Percentiles rank a stretch among this genome's conserved stretches.
Evolutionary conservation across 2,329 filamentous ascomycete genomes (phyloP).

Genomic region (Epichloe aotearoae): DNA sequence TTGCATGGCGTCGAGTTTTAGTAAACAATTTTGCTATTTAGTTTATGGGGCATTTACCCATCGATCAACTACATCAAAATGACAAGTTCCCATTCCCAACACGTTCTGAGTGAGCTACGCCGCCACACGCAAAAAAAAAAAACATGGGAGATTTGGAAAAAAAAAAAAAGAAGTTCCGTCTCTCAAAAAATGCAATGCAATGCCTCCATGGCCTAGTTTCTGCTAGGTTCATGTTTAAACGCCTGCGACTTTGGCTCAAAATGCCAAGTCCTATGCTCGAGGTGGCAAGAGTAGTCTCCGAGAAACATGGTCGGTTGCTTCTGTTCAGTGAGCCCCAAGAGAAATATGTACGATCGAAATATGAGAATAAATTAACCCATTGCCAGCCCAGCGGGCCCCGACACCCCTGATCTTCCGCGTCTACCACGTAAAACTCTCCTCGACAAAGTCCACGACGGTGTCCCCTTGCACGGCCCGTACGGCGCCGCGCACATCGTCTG

Average conservation of each 20-base stretch:
- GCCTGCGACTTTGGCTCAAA: not conserved
- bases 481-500: slow-evolving; percentile 61
- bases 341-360: not conserved
- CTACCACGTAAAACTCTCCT: slow-evolving; percentile 63
- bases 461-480: slow-evolving; percentile 50
- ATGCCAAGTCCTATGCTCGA: slow-evolving; percentile 2
- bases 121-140: no score
- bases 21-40: no score
- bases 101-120: no score
- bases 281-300: no score
- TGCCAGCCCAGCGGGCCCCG: not conserved
- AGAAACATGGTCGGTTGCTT: not conserved
- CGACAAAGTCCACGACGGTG: slow-evolving; percentile 58
- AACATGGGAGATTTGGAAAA: no score
- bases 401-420: slow-evolving; percentile 1
- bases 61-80: no score
- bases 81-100: no score
- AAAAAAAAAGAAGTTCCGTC: no score
- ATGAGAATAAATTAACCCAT: slow-evolving; percentile 1
- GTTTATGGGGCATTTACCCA: no score
- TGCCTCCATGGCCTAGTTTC: not conserved
- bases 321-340: not conserved
- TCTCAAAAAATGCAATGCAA: no score
- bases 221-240: not conserved
- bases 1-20: no score